Evolutionary conservation across 2,329 filamentous ascomycete genomes (phyloP).

Genomic region (Cladophialophora bantiana): DNA sequence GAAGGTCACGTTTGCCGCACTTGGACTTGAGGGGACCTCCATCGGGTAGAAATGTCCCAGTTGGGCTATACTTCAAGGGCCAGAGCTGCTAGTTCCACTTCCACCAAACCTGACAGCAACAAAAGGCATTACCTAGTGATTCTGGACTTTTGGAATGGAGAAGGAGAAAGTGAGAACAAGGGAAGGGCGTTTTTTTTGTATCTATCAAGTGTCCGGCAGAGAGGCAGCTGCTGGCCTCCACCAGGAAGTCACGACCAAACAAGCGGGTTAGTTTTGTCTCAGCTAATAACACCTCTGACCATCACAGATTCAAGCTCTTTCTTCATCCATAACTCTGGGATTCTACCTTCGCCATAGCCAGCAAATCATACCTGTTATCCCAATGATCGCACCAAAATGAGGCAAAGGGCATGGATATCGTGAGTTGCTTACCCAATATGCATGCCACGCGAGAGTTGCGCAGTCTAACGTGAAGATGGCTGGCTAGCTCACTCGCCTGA

Average conservation of each 20-base stretch:
- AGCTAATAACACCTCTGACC: neutral
- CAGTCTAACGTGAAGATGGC: conserved; percentile 29
- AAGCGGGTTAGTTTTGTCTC: neutral
- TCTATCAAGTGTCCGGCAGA: neutral
- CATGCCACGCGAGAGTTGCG: conserved; percentile 27
- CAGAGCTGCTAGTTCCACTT: neutral
- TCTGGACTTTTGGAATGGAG: neutral
- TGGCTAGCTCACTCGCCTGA: conserved; percentile 65
- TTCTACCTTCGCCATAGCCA: conserved; percentile 17
- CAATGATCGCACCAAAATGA: conserved; percentile 28
- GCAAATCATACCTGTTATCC: conserved; percentile 2
- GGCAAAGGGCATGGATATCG: conserved; percentile 52
- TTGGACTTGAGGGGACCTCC: neutral
- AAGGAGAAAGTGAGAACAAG: neutral
- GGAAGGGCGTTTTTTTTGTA: neutral
- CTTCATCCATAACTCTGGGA: conserved; percentile 9
- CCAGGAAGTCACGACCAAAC: neutral
- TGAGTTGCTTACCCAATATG: conserved; percentile 43
- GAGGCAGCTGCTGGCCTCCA: neutral
- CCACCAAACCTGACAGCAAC: neutral
- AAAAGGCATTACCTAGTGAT: neutral
- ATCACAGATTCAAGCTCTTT: neutral
- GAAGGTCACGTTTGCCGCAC: neutral
- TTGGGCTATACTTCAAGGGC: neutral
- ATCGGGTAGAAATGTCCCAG: neutral